Percentiles rank a stretch among this genome's conserved stretches.
Conservation (phyloP, 2,329 filamentous ascomycete genomes). For the Hypomyces perniciosus region DNA sequence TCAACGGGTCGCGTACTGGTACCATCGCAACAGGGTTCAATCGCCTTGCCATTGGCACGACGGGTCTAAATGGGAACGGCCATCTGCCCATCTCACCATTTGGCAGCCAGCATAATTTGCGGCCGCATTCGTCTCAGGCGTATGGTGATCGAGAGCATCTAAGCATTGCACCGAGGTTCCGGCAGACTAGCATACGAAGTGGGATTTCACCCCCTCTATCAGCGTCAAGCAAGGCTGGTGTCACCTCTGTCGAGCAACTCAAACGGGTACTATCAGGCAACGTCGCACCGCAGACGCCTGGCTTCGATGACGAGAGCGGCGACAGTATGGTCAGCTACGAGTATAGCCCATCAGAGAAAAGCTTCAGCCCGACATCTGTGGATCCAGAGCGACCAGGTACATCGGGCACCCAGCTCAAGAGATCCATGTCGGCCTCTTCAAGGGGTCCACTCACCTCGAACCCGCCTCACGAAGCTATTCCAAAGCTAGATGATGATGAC, state of each 20-base stretch:
- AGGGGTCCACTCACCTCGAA: constrained; percentile 41
- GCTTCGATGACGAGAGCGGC: constrained; percentile 46
- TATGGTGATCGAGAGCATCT: constrained; percentile 28
- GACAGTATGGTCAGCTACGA: constrained; percentile 70
- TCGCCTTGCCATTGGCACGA: constrained; percentile 51
- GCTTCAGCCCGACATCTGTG: constrained; percentile 42
- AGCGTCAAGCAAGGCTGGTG: constrained; percentile 41
- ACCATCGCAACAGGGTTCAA: constrained; percentile 48
- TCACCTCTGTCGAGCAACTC: constrained; percentile 58
- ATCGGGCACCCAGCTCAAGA: constrained; percentile 24
- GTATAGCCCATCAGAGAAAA: constrained; percentile 59
- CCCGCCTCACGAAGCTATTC: constrained; percentile 27
- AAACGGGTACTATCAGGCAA: constrained; percentile 56
- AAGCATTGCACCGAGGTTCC: constrained; percentile 35
- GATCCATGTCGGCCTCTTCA: constrained; percentile 31
- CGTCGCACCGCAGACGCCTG: constrained; percentile 32
- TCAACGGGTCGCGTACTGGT: constrained; percentile 67
- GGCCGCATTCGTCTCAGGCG: constrained; percentile 41
- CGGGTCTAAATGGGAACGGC: constrained; percentile 34
- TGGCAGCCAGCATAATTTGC: constrained; percentile 45
- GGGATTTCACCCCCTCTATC: constrained; percentile 40
- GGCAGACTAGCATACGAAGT: constrained; percentile 51
- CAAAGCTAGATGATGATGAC: constrained; percentile 23
- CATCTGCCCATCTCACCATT: constrained; percentile 39
- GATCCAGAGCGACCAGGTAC: constrained; percentile 23